Conservation (phyloP, 495 filamentous ascomycete genomes). For the Parachaetomium inaequale region DNA sequence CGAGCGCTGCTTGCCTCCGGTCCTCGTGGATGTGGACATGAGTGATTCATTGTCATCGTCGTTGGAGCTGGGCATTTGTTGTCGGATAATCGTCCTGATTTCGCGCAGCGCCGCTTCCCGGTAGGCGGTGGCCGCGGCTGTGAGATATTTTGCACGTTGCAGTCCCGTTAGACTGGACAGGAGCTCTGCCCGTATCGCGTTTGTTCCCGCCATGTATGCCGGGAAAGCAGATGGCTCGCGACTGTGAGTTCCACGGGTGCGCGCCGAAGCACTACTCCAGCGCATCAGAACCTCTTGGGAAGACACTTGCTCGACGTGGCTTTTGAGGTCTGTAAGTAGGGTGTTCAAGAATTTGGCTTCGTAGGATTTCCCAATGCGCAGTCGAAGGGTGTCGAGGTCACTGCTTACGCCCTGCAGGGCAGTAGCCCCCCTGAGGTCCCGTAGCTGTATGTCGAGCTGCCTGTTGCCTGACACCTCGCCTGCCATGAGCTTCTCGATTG, state of each 20-base stretch:
- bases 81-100: constrained; percentile 79
- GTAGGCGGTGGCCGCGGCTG: constrained; percentile 76
- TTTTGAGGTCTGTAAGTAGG: constrained; percentile 72
- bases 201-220: constrained; percentile 67
- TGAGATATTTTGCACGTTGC: constrained; percentile 70
- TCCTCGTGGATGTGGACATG: constrained; percentile 79
- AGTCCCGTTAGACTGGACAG: constrained; percentile 69
- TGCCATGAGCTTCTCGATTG: constrained; percentile 71
- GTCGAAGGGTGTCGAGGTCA: constrained; percentile 69
- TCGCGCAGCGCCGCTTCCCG: constrained; percentile 83
- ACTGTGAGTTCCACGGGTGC: constrained; percentile 58
- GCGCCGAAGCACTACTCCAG: constrained; percentile 57
- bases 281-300: constrained; percentile 69
- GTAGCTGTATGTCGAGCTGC: constrained; percentile 33
- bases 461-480: constrained; percentile 50
- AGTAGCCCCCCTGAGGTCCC: constrained; percentile 73
- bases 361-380: constrained; percentile 80
- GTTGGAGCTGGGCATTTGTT: constrained; percentile 81
- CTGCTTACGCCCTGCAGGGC: constrained; percentile 76
- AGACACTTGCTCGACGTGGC: constrained; percentile 77
- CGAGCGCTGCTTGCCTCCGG: constrained; percentile 60
- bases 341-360: constrained; percentile 76
- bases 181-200: constrained; percentile 63
- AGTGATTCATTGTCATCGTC: constrained; percentile 92
- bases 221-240: constrained; percentile 65